Percentiles rank a stretch among this genome's conserved stretches.
These are phyloP conservation scores for Carex littledalei DNA, from an alignment of 176 grass and related monocot genomes.

Conservation along the genomic window DNA sequence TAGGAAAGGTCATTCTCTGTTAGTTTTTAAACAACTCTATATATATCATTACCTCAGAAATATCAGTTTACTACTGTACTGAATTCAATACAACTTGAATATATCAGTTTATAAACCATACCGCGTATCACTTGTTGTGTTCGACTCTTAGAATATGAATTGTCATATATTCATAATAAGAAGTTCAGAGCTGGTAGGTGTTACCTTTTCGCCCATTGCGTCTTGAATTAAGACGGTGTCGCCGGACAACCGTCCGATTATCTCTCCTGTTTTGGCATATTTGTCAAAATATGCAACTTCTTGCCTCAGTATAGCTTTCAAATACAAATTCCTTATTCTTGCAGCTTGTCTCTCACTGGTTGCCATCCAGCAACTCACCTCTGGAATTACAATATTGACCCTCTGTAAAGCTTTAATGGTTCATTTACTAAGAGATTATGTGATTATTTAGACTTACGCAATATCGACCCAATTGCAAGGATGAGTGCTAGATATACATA, in stretches of 20 bases:
- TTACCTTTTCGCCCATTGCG: conserved; percentile 78
- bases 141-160: neutral
- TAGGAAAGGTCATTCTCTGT: too few species aligned
- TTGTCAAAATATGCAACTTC: conserved; percentile 63
- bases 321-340: conserved; percentile 47
- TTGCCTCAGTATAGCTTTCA: conserved; percentile 51
- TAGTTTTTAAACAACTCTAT: too few species aligned
- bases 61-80: too few species aligned
- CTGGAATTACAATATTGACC: conserved; percentile 22
- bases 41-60: too few species aligned
- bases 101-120: too few species aligned
- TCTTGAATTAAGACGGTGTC: conserved; percentile 85
- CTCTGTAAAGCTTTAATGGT: neutral
- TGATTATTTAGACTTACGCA: conserved; percentile 36
- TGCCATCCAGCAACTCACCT: conserved; percentile 70
- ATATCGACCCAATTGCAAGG: conserved; percentile 35
- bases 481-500: conserved; percentile 45
- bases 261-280: conserved; percentile 51
- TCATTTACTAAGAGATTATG: neutral
- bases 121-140: too few species aligned
- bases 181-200: neutral
- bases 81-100: too few species aligned
- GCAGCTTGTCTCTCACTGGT: conserved; percentile 63
- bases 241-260: conserved; percentile 55
- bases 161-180: neutral